Percentiles rank a stretch among this genome's conserved stretches.
Conservation (phyloP, 805 yeast genomes). For the Saccharomycopsis microspora region DNA sequence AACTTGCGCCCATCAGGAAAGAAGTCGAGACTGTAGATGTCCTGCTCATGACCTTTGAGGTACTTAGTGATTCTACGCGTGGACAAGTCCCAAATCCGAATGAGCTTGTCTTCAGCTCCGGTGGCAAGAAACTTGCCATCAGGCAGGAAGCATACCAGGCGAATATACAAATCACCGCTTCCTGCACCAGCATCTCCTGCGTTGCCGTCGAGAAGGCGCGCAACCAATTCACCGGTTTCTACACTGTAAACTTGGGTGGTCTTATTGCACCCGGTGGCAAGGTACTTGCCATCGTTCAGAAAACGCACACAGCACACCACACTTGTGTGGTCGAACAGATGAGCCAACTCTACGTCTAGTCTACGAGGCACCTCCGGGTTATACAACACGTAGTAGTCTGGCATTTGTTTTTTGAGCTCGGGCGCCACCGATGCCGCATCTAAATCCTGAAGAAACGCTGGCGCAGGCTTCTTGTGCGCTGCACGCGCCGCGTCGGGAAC, state of each 20-base stretch:
- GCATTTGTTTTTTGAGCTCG: conserved; percentile 68
- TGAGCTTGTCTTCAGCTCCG: conserved; percentile 79
- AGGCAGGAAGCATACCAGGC: conserved; percentile 94
- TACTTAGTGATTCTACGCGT: conserved; percentile 77
- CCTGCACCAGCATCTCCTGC: conserved; percentile 26
- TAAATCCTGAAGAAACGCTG: conserved; percentile 69
- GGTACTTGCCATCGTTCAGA: conserved; percentile 78
- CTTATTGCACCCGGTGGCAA: conserved; percentile 96
- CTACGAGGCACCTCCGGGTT: conserved; percentile 73
- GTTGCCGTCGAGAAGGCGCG: conserved; percentile 75
- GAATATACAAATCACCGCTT: conserved; percentile 71
- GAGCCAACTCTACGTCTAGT: conserved; percentile 80
- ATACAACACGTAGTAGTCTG: conserved; percentile 79
- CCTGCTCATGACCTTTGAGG: conserved; percentile 93
- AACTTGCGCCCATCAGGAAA: conserved; percentile 89
- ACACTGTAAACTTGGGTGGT: conserved; percentile 92
- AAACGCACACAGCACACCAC: conserved; percentile 96
- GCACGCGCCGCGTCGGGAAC: conserved; percentile 40
- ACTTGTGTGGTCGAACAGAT: conserved; percentile 82
- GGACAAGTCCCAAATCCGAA: conserved; percentile 91
- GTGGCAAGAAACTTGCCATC: conserved; percentile 68
- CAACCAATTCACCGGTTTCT: conserved; percentile 80
- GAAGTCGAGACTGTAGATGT: conserved; percentile 89
- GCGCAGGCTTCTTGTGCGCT: conserved; percentile 22
- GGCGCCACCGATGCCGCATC: conserved; percentile 71